Base-by-base conservation (phyloP, 192 early-diverging fungal species). In the Coemansia sp. region DNA sequence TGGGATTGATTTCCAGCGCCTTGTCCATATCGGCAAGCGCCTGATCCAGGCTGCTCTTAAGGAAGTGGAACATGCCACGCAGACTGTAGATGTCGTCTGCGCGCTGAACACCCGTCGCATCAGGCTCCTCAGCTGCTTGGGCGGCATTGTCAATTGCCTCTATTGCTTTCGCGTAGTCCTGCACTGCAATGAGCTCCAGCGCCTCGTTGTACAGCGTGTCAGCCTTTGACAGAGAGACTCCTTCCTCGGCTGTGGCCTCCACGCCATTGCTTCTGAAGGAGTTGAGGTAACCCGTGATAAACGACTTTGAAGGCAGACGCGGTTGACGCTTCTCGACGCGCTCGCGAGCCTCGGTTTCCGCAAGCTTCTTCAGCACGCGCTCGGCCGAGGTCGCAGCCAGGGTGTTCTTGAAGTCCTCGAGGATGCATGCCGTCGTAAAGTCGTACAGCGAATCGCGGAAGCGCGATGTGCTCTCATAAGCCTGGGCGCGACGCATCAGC, bases 331-430 rank as follows among this genome's bases (percentile, higher is more conserved):
- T 88, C 72, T 82, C 77, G 19, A 88, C 71, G 54, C 75, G 75
- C 72, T 95, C 92, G 52, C 87, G 85, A 9, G 95, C 92, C 73
- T 92, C 90, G 23, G 71, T 76, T 63, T 89, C 88, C 21, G 92
- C 91, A 19, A 96, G 72, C 71, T 85, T 88, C 85, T 94, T 94
- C 67, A 98, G 83, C 66, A 97, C 83, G 40, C 94, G 90, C 71
- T 99, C 97, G 65, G 93, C 93, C 11, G 95, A 85, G 41, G 84
- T 76, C 12, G 93, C 84, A 11, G 92, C 89, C 54, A 84, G 68
- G 40, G 91, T 90, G 81, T 96, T 97, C 60, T 91, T 93, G 85
- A 98, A 98, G 47, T 93, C 92, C 58, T 97, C 96, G 10, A 99
- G 84, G 68, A 98, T 95, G 75, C 95, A 98, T 10, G 94, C 88